These are phyloP conservation scores for Aspergillus vadensis DNA, from an alignment of 2,329 filamentous ascomycete genomes.

Conservation along the genomic window DNA sequence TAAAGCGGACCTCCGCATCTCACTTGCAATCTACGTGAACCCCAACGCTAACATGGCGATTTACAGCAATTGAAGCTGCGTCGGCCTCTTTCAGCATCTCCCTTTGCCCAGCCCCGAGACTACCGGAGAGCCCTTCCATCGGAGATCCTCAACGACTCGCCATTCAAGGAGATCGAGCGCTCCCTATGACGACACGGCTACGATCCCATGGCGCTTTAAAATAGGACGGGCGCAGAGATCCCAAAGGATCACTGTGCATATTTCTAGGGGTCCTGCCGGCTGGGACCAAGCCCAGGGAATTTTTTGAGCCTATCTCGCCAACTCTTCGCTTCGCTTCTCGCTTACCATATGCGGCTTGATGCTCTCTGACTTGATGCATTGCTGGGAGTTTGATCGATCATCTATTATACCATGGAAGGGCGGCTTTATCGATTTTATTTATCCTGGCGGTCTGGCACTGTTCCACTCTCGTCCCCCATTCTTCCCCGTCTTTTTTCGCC, in stretches of 20 bases:
- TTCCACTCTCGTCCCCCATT: slow-evolving; percentile 2
- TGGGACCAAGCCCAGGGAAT: slow-evolving; percentile 18
- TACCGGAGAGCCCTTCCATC: slow-evolving; percentile 39
- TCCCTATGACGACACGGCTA: slow-evolving; percentile 15
- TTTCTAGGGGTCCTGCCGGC: slow-evolving; percentile 22
- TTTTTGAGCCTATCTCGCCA: slow-evolving; percentile 7
- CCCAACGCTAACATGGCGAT: neutral
- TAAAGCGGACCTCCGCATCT: slow-evolving; percentile 17
- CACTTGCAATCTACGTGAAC: neutral
- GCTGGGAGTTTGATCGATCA: slow-evolving; percentile 32
- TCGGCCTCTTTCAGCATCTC: slow-evolving; percentile 41
- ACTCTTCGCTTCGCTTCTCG: slow-evolving; percentile 15
- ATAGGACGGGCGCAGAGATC: slow-evolving; percentile 5
- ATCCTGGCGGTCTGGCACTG: slow-evolving; percentile 17
- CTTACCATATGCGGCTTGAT: slow-evolving; percentile 15
- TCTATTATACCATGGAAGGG: slow-evolving; percentile 26
- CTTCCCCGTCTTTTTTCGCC: neutral
- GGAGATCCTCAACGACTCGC: slow-evolving; percentile 34
- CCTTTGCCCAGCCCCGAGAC: slow-evolving; percentile 44
- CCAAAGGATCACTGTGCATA: slow-evolving; percentile 11
- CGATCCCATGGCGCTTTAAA: neutral
- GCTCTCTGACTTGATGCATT: slow-evolving; percentile 32
- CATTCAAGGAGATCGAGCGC: slow-evolving; percentile 24
- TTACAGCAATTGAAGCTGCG: slow-evolving; percentile 40
- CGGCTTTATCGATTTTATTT: slow-evolving; percentile 23